Conservation (phyloP, 495 filamentous ascomycete species). For the Aspergillus steynii region DNA sequence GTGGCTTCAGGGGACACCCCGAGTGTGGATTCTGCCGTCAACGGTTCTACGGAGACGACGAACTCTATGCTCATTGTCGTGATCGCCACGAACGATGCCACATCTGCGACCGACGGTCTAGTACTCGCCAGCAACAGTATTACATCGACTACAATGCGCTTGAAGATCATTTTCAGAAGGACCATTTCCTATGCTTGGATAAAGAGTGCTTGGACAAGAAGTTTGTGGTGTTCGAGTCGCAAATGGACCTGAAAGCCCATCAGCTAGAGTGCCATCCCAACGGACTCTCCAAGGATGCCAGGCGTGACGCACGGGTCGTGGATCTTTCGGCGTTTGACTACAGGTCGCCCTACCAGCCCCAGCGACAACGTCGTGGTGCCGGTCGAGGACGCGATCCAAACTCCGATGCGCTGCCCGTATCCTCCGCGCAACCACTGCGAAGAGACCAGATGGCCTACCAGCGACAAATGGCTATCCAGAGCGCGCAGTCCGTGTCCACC, state of each 20-base stretch:
- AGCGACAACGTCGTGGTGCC: conserved; percentile 57
- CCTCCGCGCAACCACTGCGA: conserved; percentile 78
- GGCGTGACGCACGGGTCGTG: conserved; percentile 80
- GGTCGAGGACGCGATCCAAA: conserved; percentile 75
- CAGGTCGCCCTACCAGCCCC: conserved; percentile 68
- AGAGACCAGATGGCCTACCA: conserved; percentile 92
- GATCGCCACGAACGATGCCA: conserved; percentile 93
- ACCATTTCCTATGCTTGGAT: conserved; percentile 85
- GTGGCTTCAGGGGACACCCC: conserved; percentile 93
- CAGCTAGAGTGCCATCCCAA: conserved; percentile 76
- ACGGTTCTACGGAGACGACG: conserved; percentile 94
- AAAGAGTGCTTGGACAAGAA: conserved; percentile 93
- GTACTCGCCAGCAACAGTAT: conserved; percentile 76
- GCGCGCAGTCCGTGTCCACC: conserved; percentile 72
- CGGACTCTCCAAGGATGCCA: conserved; percentile 76
- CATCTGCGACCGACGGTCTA: conserved; percentile 78
- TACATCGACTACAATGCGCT: conserved; percentile 83
- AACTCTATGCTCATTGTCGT: conserved; percentile 89
- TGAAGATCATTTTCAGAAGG: conserved; percentile 79
- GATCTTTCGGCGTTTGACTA: conserved; percentile 86
- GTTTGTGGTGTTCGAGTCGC: conserved; percentile 93
- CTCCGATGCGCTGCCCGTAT: conserved; percentile 72
- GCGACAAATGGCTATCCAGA: conserved; percentile 87
- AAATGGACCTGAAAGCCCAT: conserved; percentile 90
- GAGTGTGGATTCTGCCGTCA: conserved; percentile 90